Conservation (phyloP, 2,329 filamentous ascomycete species). For the Aspergillus neotritici region DNA sequence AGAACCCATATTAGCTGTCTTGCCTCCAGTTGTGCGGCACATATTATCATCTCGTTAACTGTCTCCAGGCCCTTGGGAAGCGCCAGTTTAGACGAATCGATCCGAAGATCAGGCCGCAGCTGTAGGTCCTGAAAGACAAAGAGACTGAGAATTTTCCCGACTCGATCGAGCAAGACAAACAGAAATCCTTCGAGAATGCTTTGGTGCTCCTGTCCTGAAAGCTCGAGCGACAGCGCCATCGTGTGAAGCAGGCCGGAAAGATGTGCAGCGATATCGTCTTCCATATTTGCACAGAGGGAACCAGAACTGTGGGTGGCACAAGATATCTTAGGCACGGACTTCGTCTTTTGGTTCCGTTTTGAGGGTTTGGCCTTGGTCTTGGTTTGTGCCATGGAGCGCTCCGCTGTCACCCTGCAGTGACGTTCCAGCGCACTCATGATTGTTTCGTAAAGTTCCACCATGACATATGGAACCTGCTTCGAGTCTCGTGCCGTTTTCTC, state of each 20-base stretch:
- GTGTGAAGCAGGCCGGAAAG: conserved; percentile 24
- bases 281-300: neutral
- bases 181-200: conserved; percentile 40
- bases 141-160: conserved; percentile 37
- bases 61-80: conserved; percentile 29
- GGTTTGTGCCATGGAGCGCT: conserved; percentile 1
- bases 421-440: conserved; percentile 23
- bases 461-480: conserved; percentile 29
- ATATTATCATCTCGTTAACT: conserved; percentile 18
- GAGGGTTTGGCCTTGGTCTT: conserved; percentile 3
- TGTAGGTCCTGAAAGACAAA: conserved; percentile 36
- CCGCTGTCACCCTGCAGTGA: conserved; percentile 18
- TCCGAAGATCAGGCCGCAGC: conserved; percentile 20
- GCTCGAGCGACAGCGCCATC: conserved; percentile 29
- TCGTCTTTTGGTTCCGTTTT: conserved; percentile 12
- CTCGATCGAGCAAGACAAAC: conserved; percentile 32
- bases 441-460: conserved; percentile 31
- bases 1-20: conserved; percentile 34
- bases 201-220: conserved; percentile 20
- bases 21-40: conserved; percentile 29
- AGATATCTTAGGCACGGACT: conserved; percentile 1
- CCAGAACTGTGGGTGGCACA: neutral
- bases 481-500: conserved; percentile 10
- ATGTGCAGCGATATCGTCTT: conserved; percentile 15
- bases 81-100: conserved; percentile 20